phyloP scores from a whole-genome alignment of 75 land plant species.

The Picea glauca region DNA sequence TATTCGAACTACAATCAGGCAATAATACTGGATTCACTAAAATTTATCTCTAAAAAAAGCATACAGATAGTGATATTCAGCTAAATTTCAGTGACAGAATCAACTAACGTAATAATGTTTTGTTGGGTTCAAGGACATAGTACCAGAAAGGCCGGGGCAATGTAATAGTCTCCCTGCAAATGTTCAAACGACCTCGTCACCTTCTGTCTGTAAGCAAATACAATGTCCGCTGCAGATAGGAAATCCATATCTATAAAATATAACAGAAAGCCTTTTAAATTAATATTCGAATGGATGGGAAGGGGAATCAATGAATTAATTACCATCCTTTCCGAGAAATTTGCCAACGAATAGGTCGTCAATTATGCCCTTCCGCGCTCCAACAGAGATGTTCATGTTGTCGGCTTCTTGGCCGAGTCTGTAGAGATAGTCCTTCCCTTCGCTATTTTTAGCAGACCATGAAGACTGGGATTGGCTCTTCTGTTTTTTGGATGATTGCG shows the following conservation, averaged over 20 bases:
- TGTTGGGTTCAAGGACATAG: not conserved
- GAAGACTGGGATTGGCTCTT: conserved; percentile 50
- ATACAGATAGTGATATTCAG: too few species aligned
- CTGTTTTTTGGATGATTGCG: too few species aligned
- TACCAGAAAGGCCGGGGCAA: conserved; percentile 8
- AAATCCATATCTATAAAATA: not conserved
- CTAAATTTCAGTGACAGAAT: too few species aligned
- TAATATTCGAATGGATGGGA: not conserved
- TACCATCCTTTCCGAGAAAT: conserved; percentile 90
- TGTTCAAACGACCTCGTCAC: conserved; percentile 93
- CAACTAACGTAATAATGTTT: too few species aligned
- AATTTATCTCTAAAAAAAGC: too few species aligned
- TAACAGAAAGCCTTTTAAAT: not conserved
- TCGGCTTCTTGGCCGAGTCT: conserved; percentile 83
- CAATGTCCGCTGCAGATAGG: conserved; percentile 79
- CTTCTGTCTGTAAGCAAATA: conserved; percentile 92
- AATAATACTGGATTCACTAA: too few species aligned
- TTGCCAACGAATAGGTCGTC: conserved; percentile 82
- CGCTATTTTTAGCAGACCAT: conserved; percentile 76
- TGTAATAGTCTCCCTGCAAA: conserved; percentile 86
- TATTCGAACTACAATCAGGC: too few species aligned
- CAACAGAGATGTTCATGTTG: conserved; percentile 88
- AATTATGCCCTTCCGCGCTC: conserved; percentile 76
- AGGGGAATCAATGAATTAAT: not conserved
- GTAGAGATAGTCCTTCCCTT: conserved; percentile 89